Evolutionary conservation across 2,329 filamentous ascomycete genomes (phyloP), one percentile per base, ranked within the genome.

Genomic region (Ophiostoma perfectum): DNA sequence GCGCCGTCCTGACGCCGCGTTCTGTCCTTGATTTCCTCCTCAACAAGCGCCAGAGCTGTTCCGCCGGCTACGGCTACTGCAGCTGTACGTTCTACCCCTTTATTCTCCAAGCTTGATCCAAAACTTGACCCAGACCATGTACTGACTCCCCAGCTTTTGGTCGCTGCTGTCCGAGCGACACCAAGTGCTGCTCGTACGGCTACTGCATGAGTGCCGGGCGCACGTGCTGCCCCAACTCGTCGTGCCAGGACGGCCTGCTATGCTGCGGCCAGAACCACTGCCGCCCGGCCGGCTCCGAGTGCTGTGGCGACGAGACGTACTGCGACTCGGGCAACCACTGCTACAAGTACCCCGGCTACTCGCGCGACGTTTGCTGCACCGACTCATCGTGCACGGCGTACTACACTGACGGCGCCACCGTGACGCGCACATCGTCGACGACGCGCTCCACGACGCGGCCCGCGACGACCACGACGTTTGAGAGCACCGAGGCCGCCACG

Each of bases 241-340:
- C 49, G 2, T 55, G 49, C n/a, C n/a, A 27, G 7, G 1, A 14
- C 2, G 49, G 49, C 49, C 2, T 9, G n/a, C 49, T 9, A 7
- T 55, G 49, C 49, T 55, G 49, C 49, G 49, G 49, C 49, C 49
- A 27, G 49, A 11, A 55, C 49, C 49, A 55, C 49, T 55, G 49
- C 49, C 27, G 12, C n/a, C 49, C 49, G 7, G 11, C n/a, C 3
- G 49, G n/a, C 12, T 69, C 67, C 62, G 39, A 41, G 12, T 75
- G 73, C 67, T 75, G 73, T 68, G 36, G 7, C 44, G 71, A 73
- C 67, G 74, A 70, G 65, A 67, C 64, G 7, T 71, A 71, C 66
- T 74, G 73, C 68, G 64, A 70, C 4, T 52, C 68, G 2, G 74
- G 73, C 63, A 75, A 74, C 67, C 18, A 68, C 27, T 75, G 74